Evolutionary conservation across 441 rosid genomes (phyloP), one percentile per base, ranked within the genome.

Genomic region (Oxalis stricta): DNA sequence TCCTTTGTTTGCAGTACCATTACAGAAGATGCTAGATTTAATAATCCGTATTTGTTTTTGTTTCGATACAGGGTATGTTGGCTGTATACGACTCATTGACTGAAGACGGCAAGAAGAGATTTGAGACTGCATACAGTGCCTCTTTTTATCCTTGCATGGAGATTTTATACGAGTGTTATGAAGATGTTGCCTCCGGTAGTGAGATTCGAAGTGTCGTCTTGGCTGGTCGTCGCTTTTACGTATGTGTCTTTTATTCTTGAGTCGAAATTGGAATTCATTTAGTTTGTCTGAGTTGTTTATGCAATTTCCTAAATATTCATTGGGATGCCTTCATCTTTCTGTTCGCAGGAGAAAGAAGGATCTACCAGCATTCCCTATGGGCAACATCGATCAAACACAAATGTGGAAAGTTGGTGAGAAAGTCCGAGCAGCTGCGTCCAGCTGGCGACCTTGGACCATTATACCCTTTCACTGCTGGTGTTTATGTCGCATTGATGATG

Each of bases 371-470:
- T 87, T 87, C 65, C 97, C 97, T 2, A 87, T 87, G 97, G 97
- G 97, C 20, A 87, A 81, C 58, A 87, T 87, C 46, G 97, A 87
- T 50, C 93, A 81, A 64, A 87, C 97, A 26, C 79, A 79, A 32
- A 84, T 88, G 97, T 84, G 97, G 97, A 88, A 79, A 65, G 95
- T 88, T 1, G 97, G 97, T 53, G 88, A 84, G 65, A 71, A 56
- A 11, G 95, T 88, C 30, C 66, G 95, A 41, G 58, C 76, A 40
- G 20, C 71, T n/a, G 1, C 66, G 94, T 26, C 80, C 81, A 10
- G 72, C 65, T 9, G 88, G 86, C 32, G 97, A 89, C 64, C 66
- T 89, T 38, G 97, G 97, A 33, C 94, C 95, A 7, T 54, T 84
- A 34, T 61, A 63, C 50, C 82, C 94, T 24, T 84, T 89, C 61